A percentile compares a stretch with the other conserved stretches of the same genome.
These are phyloP conservation scores for Citrus cavaleriei DNA, from an alignment of 345 rosid species.

Conservation along the genomic window DNA sequence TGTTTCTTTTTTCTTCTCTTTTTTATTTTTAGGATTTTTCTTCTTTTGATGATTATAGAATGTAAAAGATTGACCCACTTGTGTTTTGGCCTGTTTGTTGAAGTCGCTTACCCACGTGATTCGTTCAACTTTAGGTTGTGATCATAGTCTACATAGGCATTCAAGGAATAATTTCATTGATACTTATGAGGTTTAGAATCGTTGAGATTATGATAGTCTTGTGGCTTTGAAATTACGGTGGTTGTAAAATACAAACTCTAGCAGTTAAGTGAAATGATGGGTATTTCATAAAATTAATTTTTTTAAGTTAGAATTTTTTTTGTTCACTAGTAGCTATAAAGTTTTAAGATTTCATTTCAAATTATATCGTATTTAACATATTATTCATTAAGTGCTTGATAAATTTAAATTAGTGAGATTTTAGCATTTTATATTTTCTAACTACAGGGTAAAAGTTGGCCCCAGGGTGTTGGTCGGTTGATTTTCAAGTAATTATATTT, in stretches of 20 bases:
- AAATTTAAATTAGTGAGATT: too few relatives aligned
- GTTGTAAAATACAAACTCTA: neutral
- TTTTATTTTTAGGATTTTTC: neutral
- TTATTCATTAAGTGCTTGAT: too few relatives aligned
- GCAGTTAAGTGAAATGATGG: neutral
- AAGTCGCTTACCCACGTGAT: constrained; percentile 10
- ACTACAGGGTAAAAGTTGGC: too few relatives aligned
- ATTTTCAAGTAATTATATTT: too few relatives aligned
- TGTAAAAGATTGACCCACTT: constrained; percentile 19
- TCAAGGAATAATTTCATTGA: neutral
- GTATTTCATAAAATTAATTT: too few relatives aligned
- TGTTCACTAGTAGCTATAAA: too few relatives aligned
- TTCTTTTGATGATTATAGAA: constrained; percentile 29
- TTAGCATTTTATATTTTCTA: too few relatives aligned
- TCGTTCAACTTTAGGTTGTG: neutral
- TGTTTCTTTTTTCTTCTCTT: neutral
- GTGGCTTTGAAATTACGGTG: neutral
- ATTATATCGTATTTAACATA: too few relatives aligned
- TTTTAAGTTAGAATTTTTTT: too few relatives aligned
- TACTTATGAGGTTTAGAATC: neutral
- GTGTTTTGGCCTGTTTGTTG: neutral
- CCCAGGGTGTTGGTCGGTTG: too few relatives aligned
- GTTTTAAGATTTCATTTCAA: too few relatives aligned
- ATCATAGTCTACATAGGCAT: too few relatives aligned
- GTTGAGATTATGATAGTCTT: neutral